Evolutionary conservation across 768 basidiomycete genomes (phyloP).

Genomic region (Amanita phalloides): DNA sequence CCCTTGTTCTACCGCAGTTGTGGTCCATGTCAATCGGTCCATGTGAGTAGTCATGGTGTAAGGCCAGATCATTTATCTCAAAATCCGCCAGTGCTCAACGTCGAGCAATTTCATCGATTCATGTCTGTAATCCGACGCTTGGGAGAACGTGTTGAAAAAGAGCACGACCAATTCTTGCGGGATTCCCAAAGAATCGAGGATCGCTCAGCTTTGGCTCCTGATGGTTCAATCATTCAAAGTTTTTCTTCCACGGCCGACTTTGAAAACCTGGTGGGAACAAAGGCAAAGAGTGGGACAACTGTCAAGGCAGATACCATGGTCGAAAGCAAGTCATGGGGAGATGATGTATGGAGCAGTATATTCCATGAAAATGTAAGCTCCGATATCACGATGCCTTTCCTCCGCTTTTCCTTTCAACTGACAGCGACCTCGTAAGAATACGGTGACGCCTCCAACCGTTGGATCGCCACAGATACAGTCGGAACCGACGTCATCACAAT

Average conservation of each 20-base stretch:
- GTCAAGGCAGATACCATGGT: conserved; percentile 35
- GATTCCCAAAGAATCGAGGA: conserved; percentile 90
- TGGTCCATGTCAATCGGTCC: conserved; percentile 99
- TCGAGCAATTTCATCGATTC: conserved; percentile 86
- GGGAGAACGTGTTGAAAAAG: conserved; percentile 82
- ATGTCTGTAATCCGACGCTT: conserved; percentile 75
- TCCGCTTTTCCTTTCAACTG: neutral
- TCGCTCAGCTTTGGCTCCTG: conserved; percentile 39
- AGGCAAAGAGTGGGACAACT: conserved; percentile 31
- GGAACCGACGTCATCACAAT: conserved; percentile 15
- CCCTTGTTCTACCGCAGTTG: conserved; percentile 78
- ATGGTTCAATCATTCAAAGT: conserved; percentile 25
- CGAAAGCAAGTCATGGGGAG: conserved; percentile 53
- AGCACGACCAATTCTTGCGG: conserved; percentile 86
- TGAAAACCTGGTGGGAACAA: conserved; percentile 70
- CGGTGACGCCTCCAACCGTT: neutral
- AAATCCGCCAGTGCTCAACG: conserved; percentile 47
- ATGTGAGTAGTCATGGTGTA: conserved; percentile 32
- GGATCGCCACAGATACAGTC: neutral
- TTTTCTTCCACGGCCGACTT: conserved; percentile 64
- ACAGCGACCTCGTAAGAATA: conserved; percentile 6
- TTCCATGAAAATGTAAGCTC: conserved; percentile 31
- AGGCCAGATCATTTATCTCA: neutral
- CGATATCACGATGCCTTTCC: neutral
- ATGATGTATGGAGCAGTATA: conserved; percentile 80